Conservation (phyloP, 140 eudicot species). For the Oenanthe javanica region DNA sequence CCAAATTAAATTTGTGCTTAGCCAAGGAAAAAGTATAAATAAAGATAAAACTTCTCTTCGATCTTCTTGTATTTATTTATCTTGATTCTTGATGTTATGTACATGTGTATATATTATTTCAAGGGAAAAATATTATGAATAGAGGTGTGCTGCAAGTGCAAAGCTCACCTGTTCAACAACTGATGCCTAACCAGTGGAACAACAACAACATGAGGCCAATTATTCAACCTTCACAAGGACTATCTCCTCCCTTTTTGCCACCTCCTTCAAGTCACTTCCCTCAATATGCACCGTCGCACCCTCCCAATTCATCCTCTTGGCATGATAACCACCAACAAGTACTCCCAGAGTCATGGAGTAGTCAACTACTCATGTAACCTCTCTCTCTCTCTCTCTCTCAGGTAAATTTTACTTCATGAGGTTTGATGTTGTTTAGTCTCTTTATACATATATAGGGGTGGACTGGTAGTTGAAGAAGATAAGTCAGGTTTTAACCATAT, state of each 20-base stretch:
- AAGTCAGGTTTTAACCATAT: constrained; percentile 13
- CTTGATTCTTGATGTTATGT: too few species aligned
- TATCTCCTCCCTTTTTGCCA: constrained; percentile 26
- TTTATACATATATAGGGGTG: constrained; percentile 36
- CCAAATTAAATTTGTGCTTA: constrained; percentile 10
- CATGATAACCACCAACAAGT: constrained; percentile 28
- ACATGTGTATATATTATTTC: not conserved
- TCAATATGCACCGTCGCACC: constrained; percentile 18
- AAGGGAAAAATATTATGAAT: constrained; percentile 38
- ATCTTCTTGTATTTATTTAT: not conserved
- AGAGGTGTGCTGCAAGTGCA: constrained; percentile 46
- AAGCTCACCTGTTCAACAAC: constrained; percentile 80
- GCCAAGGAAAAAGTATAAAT: not conserved
- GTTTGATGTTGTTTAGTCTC: not conserved
- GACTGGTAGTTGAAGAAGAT: constrained; percentile 46
- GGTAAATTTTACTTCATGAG: not conserved
- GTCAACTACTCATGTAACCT: constrained; percentile 65
- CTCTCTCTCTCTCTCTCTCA: constrained; percentile 16
- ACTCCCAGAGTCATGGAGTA: constrained; percentile 62
- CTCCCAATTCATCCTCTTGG: constrained; percentile 18
- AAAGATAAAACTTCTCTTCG: not conserved
- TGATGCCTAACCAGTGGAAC: constrained; percentile 59
- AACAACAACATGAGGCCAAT: constrained; percentile 41
- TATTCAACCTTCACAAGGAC: constrained; percentile 15
- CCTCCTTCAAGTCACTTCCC: constrained; percentile 6